Evolutionary conservation across 1,284 basidiomycete genomes (phyloP), one percentile per base, ranked within the genome.

Genomic region (Heterobasidion parviporum): DNA sequence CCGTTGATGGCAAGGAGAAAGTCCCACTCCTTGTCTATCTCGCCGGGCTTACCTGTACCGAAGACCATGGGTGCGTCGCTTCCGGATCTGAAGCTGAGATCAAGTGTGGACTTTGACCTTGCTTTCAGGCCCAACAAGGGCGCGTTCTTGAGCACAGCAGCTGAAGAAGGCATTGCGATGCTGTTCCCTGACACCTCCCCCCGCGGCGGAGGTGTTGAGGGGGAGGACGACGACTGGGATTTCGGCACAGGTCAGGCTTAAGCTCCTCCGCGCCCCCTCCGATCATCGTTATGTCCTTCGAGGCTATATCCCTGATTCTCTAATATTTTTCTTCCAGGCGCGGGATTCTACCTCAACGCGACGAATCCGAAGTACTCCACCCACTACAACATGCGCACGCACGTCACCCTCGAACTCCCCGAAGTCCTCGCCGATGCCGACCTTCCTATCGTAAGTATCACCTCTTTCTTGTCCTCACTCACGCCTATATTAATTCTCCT

Each of bases 171-270:
- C 4, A 87, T 99, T 57, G 95, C 96, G 0, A 74, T 99, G 51
- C 83, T 99, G 45, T 97, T 98, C 70, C 94, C 97, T 0, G 97
- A 99, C 68, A 99, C 97, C 0, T 93, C 89, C 44, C 97, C 97
- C 2, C 82, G 96, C 35, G 94, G 94, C 1, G 95, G 96, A 1
- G 87, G 85, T n/a, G 79, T 94, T 57, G 82, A 88, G 55, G 93
- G 89, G 43, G 94, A 99, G 72, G 84, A 92, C 50, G 81, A 82
- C 59, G 85, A 87, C 68, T 97, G 92, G 92, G 91, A 98, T 67
- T 92, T 95, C 68, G 93, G 93, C n/a, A 89, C 87, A 26, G 86
- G 83, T 73, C 54, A 59, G 67, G 35, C 18, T 26, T 18, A 44
- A 7, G n/a, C 20, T 49, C 46, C 26, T 26, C 26, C 26, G 26